phyloP scores from a whole-genome alignment of 2,329 filamentous ascomycete species.

The Xylariaceae sp. region DNA sequence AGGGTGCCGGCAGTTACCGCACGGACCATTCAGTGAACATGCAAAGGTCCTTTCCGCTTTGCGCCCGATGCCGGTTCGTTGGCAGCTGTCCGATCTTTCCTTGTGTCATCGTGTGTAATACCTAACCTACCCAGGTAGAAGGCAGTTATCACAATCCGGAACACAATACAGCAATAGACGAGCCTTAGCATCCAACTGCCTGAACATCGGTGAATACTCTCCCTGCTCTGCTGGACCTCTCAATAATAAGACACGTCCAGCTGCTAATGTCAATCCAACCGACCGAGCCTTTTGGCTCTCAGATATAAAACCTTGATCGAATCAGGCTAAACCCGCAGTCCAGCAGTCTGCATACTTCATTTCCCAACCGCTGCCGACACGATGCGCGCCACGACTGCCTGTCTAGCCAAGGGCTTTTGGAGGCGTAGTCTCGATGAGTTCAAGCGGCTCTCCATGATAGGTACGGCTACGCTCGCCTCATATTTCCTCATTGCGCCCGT shows the following conservation, averaged over 20 bases:
- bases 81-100: no score
- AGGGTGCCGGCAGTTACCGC: no score
- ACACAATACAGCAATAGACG: no score
- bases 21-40: no score
- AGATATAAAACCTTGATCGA: slow-evolving; percentile 9
- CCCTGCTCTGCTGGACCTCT: slow-evolving; percentile 8
- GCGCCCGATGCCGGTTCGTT: no score
- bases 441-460: slow-evolving; percentile 52
- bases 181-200: background rate
- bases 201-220: background rate
- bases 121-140: no score
- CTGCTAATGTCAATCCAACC: slow-evolving; percentile 31
- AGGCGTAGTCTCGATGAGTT: slow-evolving; percentile 58
- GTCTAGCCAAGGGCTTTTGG: slow-evolving; percentile 51
- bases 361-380: slow-evolving; percentile 16
- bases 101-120: no score
- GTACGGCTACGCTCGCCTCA: slow-evolving; percentile 35
- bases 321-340: background rate
- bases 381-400: slow-evolving; percentile 47
- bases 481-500: background rate
- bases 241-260: slow-evolving; percentile 3
- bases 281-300: slow-evolving; percentile 34
- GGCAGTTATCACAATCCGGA: no score
- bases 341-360: background rate
- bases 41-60: no score